Conservation (phyloP, 2,329 filamentous ascomycete genomes). For the Helicocarpus griseus region DNA sequence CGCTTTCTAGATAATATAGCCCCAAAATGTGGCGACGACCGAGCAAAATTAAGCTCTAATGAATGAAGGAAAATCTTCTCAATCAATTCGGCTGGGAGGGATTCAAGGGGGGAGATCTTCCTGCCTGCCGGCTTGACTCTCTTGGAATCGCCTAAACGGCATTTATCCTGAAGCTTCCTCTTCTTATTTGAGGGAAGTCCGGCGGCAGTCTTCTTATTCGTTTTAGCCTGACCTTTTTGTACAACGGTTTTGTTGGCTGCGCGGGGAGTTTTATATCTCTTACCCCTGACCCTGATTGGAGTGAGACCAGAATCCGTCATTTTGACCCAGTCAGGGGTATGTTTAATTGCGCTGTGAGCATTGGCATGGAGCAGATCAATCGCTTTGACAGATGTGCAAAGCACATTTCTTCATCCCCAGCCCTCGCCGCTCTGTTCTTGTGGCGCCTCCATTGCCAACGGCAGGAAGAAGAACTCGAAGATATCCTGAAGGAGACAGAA, state of each 20-base stretch:
- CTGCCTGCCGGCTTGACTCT: neutral
- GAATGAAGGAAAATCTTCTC: constrained; percentile 43
- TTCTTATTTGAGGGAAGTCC: neutral
- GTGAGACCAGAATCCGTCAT: constrained; percentile 14
- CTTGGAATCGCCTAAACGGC: neutral
- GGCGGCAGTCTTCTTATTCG: neutral
- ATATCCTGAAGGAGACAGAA: neutral
- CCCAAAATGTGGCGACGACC: constrained; percentile 33
- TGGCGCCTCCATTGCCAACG: no score
- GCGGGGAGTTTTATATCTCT: constrained; percentile 2
- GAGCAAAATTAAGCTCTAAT: constrained; percentile 36
- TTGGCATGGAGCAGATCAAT: no score
- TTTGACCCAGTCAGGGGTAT: neutral
- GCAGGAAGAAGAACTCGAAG: no score
- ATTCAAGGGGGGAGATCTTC: constrained; percentile 31
- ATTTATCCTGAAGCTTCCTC: neutral
- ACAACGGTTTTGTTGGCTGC: constrained; percentile 7
- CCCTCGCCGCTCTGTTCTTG: neutral
- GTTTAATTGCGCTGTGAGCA: no score
- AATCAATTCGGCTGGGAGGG: constrained; percentile 42
- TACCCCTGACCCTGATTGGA: constrained; percentile 22
- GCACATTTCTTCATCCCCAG: neutral
- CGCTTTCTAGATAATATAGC: constrained; percentile 30
- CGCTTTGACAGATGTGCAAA: no score
- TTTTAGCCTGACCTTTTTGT: neutral